A percentile compares a stretch with the other conserved stretches of the same genome.
Conservation (phyloP, 495 filamentous ascomycete species). For the Annulohypoxylon moriforme region DNA sequence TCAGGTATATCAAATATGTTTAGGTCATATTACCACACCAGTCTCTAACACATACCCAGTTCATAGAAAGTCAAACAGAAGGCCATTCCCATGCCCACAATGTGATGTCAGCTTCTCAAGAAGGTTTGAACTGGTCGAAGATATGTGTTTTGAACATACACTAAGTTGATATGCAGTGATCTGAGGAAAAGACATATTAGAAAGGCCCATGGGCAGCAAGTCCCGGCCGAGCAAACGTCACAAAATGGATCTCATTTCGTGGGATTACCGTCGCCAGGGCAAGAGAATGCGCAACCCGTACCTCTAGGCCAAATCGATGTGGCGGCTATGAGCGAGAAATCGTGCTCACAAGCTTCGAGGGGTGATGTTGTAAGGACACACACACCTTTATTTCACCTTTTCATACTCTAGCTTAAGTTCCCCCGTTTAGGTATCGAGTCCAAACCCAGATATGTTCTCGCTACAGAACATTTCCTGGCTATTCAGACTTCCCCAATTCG, state of each 20-base stretch:
- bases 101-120: slow-evolving; percentile 4
- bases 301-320: neutral
- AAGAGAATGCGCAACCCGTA: neutral
- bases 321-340: neutral
- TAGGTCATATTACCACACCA: neutral
- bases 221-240: neutral
- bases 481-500: neutral
- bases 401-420: neutral
- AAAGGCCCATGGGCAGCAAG: neutral
- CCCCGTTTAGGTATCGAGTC: neutral
- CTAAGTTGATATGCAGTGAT: neutral
- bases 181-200: slow-evolving; percentile 1
- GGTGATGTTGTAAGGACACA: neutral
- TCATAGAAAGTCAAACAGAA: slow-evolving; percentile 5
- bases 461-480: neutral
- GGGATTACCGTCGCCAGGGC: neutral
- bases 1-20: neutral
- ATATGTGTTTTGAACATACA: neutral
- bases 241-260: neutral
- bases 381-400: neutral
- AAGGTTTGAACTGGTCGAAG: neutral
- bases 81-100: neutral
- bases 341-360: neutral
- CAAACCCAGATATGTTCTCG: neutral
- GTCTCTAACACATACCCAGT: neutral